A percentile compares a stretch with the other conserved stretches of the same genome.
phyloP scores from a whole-genome alignment of 352 stramenopile genomes.

The Globisporangium sylvaticum region DNA sequence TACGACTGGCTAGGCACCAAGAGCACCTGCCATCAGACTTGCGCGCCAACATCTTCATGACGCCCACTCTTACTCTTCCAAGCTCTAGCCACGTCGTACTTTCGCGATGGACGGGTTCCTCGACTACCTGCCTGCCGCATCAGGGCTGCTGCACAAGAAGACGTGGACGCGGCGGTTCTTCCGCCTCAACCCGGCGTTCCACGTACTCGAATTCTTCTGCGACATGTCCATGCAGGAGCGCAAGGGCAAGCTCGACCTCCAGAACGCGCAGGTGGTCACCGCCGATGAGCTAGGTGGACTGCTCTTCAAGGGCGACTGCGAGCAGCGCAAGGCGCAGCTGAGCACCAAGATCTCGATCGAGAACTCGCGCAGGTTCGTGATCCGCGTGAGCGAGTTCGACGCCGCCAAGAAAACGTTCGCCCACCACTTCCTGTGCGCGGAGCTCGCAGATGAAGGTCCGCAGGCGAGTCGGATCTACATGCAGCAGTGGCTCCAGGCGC shows the following conservation, averaged over 20 bases:
- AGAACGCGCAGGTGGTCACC: constrained; percentile 34
- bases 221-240: constrained; percentile 39
- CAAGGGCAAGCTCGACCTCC: constrained; percentile 42
- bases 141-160: constrained; percentile 30
- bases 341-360: constrained; percentile 35
- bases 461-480: constrained; percentile 40
- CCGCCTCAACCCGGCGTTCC: constrained; percentile 39
- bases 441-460: constrained; percentile 20
- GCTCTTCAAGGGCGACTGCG: constrained; percentile 15
- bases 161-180: constrained; percentile 49
- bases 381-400: constrained; percentile 41
- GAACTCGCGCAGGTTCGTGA: constrained; percentile 63
- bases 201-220: constrained; percentile 57
- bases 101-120: constrained; percentile 52
- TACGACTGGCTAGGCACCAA: background rate
- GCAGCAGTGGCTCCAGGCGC: constrained; percentile 45
- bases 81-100: background rate
- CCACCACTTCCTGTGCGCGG: constrained; percentile 60
- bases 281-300: constrained; percentile 56
- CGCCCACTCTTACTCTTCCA: background rate
- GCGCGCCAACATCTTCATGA: background rate
- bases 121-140: constrained; percentile 38
- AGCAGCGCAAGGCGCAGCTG: constrained; percentile 2
- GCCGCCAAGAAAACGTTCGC: constrained; percentile 24
- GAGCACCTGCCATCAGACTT: background rate